Base-by-base conservation (phyloP, 495 filamentous ascomycete genomes). In the Xylaria curta region DNA sequence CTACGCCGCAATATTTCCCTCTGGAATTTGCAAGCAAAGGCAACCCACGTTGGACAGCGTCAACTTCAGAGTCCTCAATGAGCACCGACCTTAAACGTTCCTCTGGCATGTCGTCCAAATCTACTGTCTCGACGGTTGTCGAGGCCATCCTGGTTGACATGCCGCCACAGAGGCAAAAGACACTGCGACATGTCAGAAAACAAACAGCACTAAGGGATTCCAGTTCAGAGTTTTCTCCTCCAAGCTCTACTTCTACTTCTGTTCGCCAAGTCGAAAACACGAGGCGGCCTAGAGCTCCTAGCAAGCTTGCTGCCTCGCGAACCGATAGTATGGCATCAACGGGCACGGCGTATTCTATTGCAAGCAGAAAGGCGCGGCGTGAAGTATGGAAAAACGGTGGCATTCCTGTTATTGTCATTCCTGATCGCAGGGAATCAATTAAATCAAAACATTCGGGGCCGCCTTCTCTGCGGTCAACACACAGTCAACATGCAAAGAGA, bases 381-480 rank as follows among this genome's bases (percentile, higher is more conserved):
- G 88, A 91, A 59, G 84, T 89, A 9, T 78, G 82, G 78, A 87
- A 83, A 72, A 83, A 75, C 49, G 86, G 86, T 38, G 85, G 80
- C 6, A 91, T 92, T 64, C 91, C 91, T 6, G 91, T 94, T 61
- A 88, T 93, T 19, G 87, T 94, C 24, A 88, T 94, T 51, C 92
- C 92, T 15, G 86, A 93, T 54, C 85, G 92, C 51, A 85, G 80
- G 26, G 89, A 91, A 13, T 93, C 92, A 15, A 79, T 91, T 12
- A 88, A 87, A 56, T 89, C 87, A 46, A 78, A 68, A 67, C 89
- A 88, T 53, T 78, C 70, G 66, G 82, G 78, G 26, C 81, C 83
- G 42, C 85, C 85, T 6, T 89, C 87, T 15, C 79, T 88, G 26
- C 80, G 87, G 72, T 87, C 87, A 19, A 87, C 84, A 44, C 85